Conservation (phyloP, 2,329 filamentous ascomycete species). For the Sclerotinia borealis region DNA sequence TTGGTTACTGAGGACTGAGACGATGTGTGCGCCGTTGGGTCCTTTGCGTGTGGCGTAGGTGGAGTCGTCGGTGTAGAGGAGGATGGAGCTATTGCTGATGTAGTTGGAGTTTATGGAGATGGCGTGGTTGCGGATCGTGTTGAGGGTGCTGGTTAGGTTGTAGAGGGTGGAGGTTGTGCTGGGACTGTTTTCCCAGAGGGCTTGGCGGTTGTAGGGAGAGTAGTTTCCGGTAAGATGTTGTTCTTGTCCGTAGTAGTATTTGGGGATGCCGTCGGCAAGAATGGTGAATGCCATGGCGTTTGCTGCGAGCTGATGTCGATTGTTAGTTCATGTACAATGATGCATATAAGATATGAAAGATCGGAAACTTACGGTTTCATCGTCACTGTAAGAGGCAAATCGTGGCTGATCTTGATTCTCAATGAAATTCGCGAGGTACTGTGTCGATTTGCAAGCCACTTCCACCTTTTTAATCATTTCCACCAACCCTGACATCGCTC, state of each 20-base stretch:
- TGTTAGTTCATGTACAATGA: not conserved
- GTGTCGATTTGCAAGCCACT: conserved; percentile 28
- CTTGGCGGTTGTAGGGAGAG: conserved; percentile 39
- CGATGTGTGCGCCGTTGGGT: conserved; percentile 9
- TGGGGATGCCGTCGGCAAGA: conserved; percentile 45
- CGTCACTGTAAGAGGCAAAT: conserved; percentile 31
- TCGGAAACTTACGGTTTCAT: conserved; percentile 14
- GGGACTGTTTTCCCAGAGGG: conserved; percentile 38
- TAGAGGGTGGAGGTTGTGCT: conserved; percentile 35
- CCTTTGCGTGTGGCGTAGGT: conserved; percentile 20
- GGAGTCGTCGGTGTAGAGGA: conserved; percentile 15
- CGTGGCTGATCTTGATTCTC: conserved; percentile 40
- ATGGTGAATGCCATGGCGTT: conserved; percentile 44
- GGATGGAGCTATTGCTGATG: conserved; percentile 11
- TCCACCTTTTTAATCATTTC: conserved; percentile 12
- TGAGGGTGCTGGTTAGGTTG: conserved; percentile 29
- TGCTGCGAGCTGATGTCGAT: conserved; percentile 32
- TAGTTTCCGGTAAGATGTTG: conserved; percentile 39
- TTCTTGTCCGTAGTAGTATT: conserved; percentile 49
- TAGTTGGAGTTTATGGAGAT: conserved; percentile 11
- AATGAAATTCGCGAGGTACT: conserved; percentile 34
- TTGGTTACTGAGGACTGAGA: conserved; percentile 36
- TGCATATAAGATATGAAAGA: not conserved
- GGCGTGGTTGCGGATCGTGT: conserved; percentile 18
- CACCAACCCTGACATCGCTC: conserved; percentile 11